These are phyloP conservation scores for Xylona heveae DNA, from an alignment of 495 filamentous ascomycete species.

Conservation along the genomic window DNA sequence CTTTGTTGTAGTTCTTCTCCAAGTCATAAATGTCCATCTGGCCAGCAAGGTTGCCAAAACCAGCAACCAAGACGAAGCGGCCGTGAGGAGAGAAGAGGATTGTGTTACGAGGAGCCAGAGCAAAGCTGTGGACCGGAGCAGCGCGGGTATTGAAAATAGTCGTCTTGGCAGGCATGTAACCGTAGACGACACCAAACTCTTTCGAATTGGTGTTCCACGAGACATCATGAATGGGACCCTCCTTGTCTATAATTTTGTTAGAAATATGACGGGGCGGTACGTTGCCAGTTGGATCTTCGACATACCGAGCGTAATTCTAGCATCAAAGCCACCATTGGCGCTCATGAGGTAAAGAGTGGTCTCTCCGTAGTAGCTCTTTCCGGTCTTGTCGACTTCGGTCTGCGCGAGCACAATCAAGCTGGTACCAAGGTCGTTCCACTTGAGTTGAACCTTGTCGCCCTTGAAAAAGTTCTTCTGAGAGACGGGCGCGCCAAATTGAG, in stretches of 20 bases:
- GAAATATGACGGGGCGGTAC: background rate
- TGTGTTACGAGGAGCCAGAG: slow-evolving; percentile 76
- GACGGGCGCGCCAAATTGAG: slow-evolving; percentile 53
- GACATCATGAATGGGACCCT: slow-evolving; percentile 95
- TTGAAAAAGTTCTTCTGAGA: slow-evolving; percentile 99
- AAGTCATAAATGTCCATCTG: slow-evolving; percentile 97
- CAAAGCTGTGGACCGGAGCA: slow-evolving; percentile 58
- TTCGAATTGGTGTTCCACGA: slow-evolving; percentile 93
- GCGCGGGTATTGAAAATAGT: slow-evolving; percentile 86
- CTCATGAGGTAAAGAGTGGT: slow-evolving; percentile 92
- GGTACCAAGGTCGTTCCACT: slow-evolving; percentile 86
- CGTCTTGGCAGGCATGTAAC: slow-evolving; percentile 94
- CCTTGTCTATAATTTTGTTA: slow-evolving; percentile 44
- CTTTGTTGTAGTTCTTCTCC: slow-evolving; percentile 73
- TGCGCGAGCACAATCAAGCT: slow-evolving; percentile 88
- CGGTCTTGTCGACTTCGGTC: slow-evolving; percentile 92
- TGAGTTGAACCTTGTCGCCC: slow-evolving; percentile 92
- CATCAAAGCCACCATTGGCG: slow-evolving; percentile 79
- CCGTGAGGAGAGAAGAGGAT: slow-evolving; percentile 89
- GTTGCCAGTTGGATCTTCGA: background rate
- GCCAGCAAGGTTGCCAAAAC: slow-evolving; percentile 90
- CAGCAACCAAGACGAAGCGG: slow-evolving; percentile 79
- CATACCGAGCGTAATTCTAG: slow-evolving; percentile 60
- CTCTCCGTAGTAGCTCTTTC: slow-evolving; percentile 98
- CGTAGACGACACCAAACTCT: slow-evolving; percentile 93